Evolutionary conservation across 106 monocot genomes (phyloP), one percentile per base, ranked within the genome.

Genomic region (Allium sativum): DNA sequence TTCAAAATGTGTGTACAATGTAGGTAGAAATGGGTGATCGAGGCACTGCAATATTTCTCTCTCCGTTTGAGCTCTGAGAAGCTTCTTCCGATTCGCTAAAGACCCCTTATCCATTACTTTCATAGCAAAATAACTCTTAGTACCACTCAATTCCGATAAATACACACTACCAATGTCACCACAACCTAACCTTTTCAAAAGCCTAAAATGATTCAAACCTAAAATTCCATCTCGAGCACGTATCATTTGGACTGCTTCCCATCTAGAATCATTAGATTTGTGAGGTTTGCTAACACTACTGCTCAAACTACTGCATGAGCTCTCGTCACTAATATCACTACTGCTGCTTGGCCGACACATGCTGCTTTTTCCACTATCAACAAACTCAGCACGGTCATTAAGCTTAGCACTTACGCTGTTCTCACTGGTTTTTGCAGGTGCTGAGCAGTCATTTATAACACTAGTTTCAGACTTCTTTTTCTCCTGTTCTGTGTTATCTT

Each of bases 71-170:
- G 84, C 71, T 52, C 84, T 63, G 21, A 79, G 66, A 14, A 84
- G 52, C 64, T 84, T 84, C 59, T 84, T 84, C 17, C 79, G 68
- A 66, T 72, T 73, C 12, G 84, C 84, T 47, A 84, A 58, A 50
- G 76, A 76, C 46, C 69, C 83, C 69, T 79, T 84, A 50, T 84
- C 83, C 83, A 84, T 84, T 22, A 84, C 79, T 70, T 84, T 84
- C 83, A 84, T 84, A 7, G 79, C 83, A 62, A 84, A 84, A 66
- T 73, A 84, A 58, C 62, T 43, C 41, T 79, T 84, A 18, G 79
- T 76, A 9, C 79, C 76, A 66, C 63, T 76, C 68, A 84, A 60
- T 61, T 84, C 83, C 19, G 79, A 84, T 11, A 79, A 64, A 69
- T 84, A 84, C 8, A 84, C 83, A 54, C 79, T 79, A 19, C 83